Evolutionary conservation across 192 early-diverging fungal species (phyloP), one percentile per base, ranked within the genome.

Genomic region (Backusella sp.): DNA sequence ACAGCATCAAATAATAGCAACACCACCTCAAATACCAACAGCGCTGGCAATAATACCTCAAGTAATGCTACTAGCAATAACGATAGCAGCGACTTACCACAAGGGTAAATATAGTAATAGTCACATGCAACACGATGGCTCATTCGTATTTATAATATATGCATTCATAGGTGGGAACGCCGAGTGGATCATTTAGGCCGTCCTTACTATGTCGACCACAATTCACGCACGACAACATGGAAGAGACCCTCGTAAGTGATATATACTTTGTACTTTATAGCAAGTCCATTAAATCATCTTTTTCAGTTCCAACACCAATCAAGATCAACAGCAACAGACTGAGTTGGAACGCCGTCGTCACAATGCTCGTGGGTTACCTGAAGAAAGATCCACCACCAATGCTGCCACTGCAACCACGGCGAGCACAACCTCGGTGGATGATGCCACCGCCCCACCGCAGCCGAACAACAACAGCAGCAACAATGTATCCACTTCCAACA

Each of bases 161-260:
- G n/a, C n/a, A n/a, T n/a, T n/a, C 42, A 52, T 74, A 93, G 96
- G 62, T 99, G 97, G 97, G 97, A 99, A 90, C 89, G 95, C 67
- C 90, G 97, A 70, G 87, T 92, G 28, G 97, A 99, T 88, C 92
- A 96, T 75, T 80, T 96, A 66, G 94, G 95, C 11, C 89, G 97
- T 11, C 92, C 92, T 1, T 99, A 99, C 87, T 99, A 96, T 84
- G 96, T 99, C 17, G 96, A 99, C 85, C 97, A 99, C 82, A 97
- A 94, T 83, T 91, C 90, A 9, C 91, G 96, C 32, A 92, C 91
- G 28, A 99, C 97, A 11, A 98, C 97, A 23, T 99, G 97, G 97
- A 90, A 90, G 68, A 84, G 84, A 73, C 88, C 88, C 36, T 83
- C 78, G 73, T 62, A 62, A 62, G 56, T 28, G 28, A 28, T 28